Evolutionary conservation across 257 asterid genomes (phyloP), one percentile per base, ranked within the genome.

Genomic region (Coffea eugenioides): DNA sequence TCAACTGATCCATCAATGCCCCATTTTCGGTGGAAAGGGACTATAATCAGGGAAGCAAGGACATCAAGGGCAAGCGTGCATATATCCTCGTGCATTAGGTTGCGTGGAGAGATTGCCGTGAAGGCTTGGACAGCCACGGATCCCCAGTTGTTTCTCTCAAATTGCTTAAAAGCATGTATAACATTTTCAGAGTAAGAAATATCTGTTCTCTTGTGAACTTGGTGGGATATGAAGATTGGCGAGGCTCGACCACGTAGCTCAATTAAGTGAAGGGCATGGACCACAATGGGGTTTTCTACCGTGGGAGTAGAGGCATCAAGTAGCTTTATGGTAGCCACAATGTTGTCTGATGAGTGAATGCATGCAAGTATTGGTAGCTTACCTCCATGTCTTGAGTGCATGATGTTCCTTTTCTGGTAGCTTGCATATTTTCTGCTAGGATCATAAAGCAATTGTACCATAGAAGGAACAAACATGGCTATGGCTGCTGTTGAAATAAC

Each of bases 31-130:
- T 83, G 86, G 25, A 83, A 83, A 2, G 86, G 86, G 23, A 83
- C 4, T 74, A 83, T 79, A 8, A 83, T 77, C 45, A 79, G 34
- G 36, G 86, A 79, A 8, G 80, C 80, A 46, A 79, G 80, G 62
- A 54, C 74, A 48, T 83, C 81, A 20, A 83, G 78, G 69, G 86
- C 71, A 74, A 83, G 81, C 7, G 83, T 83, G 76, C 83, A 83
- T 36, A 83, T 83, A 64, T 83, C 86, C 77, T 83, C 83, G 15
- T 79, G 81, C 86, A 83, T 83, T 80, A 83, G 73, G 49, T 83
- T 75, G 18, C 75, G 52, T 6, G 86, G 86, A 6, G 83, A 83
- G 54, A 83, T 79, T 13, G 86, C 83, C 5, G 86, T 83, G 71
- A 83, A 83, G 18, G 70, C 68, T 52, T 79, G 77, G 20, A 61